phyloP scores from a whole-genome alignment of 2,329 filamentous ascomycete species.

The Bimuria novae-zelandiae region DNA sequence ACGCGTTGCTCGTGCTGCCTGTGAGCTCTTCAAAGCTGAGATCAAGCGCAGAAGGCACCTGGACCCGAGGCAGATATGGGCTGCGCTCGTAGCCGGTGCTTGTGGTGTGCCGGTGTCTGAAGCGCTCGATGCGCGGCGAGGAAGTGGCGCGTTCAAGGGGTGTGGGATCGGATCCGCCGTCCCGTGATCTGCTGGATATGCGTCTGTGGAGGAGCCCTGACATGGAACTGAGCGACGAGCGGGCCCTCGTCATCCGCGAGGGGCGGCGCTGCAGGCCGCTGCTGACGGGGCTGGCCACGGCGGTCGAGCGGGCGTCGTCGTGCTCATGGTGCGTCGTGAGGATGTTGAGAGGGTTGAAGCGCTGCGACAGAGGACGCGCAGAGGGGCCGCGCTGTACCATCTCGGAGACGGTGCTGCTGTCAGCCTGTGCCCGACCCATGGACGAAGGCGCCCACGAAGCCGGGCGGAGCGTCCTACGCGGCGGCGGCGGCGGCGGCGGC shows the following conservation, averaged over 20 bases:
- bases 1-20: conserved; percentile 22
- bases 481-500: conserved; percentile 14
- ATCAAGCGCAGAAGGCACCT: conserved; percentile 43
- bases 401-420: conserved; percentile 27
- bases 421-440: conserved; percentile 20
- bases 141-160: conserved; percentile 14
- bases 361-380: conserved; percentile 28
- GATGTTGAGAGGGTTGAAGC: conserved; percentile 36
- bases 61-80: conserved; percentile 38
- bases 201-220: conserved; percentile 37
- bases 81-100: conserved; percentile 32
- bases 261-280: conserved; percentile 27
- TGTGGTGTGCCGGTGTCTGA: conserved; percentile 23
- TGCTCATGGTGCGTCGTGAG: conserved; percentile 33
- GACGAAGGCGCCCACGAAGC: conserved; percentile 40
- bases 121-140: conserved; percentile 22
- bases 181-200: conserved; percentile 25
- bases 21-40: conserved; percentile 45
- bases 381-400: conserved; percentile 19
- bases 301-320: conserved; percentile 40
- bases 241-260: conserved; percentile 41
- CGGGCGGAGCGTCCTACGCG: conserved; percentile 36
- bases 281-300: conserved; percentile 14
- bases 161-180: conserved; percentile 21
- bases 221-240: conserved; percentile 44